Evolutionary conservation across 768 basidiomycete genomes (phyloP).

Genomic region (Amanita rimosa): DNA sequence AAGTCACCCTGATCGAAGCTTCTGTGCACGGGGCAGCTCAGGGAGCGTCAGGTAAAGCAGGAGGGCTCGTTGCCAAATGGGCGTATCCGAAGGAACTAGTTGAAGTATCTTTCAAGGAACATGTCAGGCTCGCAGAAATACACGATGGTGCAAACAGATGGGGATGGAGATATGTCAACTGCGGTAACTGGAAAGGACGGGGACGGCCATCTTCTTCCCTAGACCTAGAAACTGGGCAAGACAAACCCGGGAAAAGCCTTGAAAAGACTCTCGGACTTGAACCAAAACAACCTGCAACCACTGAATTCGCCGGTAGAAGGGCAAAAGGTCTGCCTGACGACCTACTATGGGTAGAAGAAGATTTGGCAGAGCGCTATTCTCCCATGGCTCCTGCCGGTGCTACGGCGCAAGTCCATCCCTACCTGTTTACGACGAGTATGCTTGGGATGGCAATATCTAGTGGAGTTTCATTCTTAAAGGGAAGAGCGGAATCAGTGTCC

Average conservation of each 20-base stretch:
- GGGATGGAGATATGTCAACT: conserved; percentile 75
- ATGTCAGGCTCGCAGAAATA: conserved; percentile 58
- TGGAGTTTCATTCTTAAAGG: conserved; percentile 38
- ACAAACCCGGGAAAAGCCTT: conserved; percentile 30
- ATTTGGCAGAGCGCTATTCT: conserved; percentile 50
- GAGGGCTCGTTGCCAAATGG: conserved; percentile 80
- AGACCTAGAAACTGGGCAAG: conserved; percentile 14
- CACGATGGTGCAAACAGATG: conserved; percentile 63
- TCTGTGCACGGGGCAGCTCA: conserved; percentile 57
- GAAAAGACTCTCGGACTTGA: conserved; percentile 45
- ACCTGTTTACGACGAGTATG: conserved; percentile 64
- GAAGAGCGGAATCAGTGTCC: conserved; percentile 33
- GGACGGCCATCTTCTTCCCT: conserved; percentile 24
- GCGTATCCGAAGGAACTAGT: conserved; percentile 67
- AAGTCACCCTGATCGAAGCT: conserved; percentile 61
- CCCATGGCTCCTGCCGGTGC: conserved; percentile 44
- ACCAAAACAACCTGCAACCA: conserved; percentile 9
- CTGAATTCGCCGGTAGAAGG: conserved; percentile 11
- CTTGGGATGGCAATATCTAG: conserved; percentile 46
- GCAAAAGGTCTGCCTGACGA: conserved; percentile 35
- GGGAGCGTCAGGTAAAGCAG: conserved; percentile 78
- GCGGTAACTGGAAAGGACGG: conserved; percentile 63
- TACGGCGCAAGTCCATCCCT: conserved; percentile 73
- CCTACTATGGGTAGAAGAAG: conserved; percentile 40
- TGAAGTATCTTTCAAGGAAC: conserved; percentile 62